Percentiles rank a stretch among this genome's conserved stretches.
Evolutionary conservation across 2,329 filamentous ascomycete species (phyloP).

Genomic region (Cryphonectria carpinicola): DNA sequence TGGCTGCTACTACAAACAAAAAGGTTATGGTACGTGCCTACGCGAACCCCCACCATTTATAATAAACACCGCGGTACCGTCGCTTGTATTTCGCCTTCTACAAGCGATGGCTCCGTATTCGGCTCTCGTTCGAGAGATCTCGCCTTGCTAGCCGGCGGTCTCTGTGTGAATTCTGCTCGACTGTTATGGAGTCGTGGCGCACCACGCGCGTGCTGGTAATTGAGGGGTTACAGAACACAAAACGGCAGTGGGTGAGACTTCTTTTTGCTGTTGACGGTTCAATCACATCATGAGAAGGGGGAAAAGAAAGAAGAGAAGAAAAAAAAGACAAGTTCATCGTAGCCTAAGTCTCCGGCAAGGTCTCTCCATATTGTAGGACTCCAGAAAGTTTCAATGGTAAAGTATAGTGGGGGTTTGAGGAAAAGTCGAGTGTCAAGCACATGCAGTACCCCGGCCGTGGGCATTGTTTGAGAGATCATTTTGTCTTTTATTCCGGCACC

Average conservation of each 20-base stretch:
- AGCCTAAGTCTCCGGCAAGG: background rate
- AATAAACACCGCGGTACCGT: background rate
- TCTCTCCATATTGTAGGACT: background rate
- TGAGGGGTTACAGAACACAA: background rate
- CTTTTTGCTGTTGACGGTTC: background rate
- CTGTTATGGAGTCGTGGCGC: background rate
- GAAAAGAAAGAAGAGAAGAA: background rate
- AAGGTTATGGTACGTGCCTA: background rate
- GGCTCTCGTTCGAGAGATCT: background rate
- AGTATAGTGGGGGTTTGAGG: background rate
- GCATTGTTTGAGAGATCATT: background rate
- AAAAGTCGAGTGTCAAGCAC: background rate
- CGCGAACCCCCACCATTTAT: constrained; percentile 2
- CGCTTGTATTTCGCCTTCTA: background rate
- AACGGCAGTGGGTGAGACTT: background rate
- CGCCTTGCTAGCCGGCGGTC: background rate
- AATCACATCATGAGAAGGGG: background rate
- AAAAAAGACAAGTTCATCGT: background rate
- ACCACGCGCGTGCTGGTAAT: background rate
- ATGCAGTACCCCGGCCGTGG: background rate
- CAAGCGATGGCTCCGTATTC: background rate
- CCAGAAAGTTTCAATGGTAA: background rate
- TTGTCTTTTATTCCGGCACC: too few relatives aligned
- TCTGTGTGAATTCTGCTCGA: background rate
- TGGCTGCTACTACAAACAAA: background rate